A percentile compares a stretch with the other conserved stretches of the same genome.
Conservation (phyloP, 169 alveolate genomes). For the Plasmodium coatneyi region DNA sequence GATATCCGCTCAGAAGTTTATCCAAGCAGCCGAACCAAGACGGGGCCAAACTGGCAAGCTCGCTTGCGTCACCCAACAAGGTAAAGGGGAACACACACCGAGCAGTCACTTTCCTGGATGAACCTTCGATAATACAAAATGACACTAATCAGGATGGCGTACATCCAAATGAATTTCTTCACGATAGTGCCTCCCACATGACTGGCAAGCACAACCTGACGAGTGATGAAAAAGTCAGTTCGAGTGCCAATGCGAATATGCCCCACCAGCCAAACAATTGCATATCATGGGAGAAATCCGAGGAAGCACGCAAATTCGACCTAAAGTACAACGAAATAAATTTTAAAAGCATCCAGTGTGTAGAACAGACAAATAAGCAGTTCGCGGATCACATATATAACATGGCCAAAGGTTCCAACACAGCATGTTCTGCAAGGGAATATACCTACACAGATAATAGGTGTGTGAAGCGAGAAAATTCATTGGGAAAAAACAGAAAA, state of each 20-base stretch:
- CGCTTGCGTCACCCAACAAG: not conserved
- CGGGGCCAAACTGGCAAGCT: not conserved
- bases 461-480: slow-evolving; percentile 1
- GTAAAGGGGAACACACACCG: not conserved
- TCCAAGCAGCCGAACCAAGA: not conserved
- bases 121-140: not conserved
- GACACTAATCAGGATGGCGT: not conserved
- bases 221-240: not conserved
- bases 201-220: not conserved
- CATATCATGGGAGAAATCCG: not conserved
- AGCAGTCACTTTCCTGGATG: slow-evolving; percentile 1
- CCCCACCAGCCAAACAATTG: not conserved
- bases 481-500: slow-evolving; percentile 29
- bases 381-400: not conserved
- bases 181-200: not conserved
- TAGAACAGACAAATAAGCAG: not conserved
- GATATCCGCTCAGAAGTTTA: not conserved
- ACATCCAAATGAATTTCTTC: not conserved
- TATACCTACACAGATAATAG: not conserved
- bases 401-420: not conserved
- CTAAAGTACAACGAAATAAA: not conserved
- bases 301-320: not conserved
- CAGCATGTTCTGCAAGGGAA: not conserved
- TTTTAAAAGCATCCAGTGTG: not conserved
- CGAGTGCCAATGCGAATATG: not conserved